These are phyloP conservation scores for Handroanthus guayacan DNA, from an alignment of 257 asterid genomes.

Conservation along the genomic window DNA sequence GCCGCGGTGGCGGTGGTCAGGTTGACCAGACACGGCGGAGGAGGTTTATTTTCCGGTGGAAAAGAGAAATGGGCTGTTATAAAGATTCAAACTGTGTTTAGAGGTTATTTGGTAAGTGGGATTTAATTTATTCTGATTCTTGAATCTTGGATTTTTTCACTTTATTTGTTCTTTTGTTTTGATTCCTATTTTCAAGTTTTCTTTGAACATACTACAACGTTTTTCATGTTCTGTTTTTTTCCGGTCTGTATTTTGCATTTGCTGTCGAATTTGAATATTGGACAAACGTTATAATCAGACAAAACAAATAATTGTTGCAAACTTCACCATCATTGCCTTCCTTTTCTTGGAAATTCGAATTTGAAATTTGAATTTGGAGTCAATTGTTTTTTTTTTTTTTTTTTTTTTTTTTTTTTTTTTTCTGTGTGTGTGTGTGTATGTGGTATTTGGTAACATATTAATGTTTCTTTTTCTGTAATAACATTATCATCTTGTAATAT, in stretches of 20 bases:
- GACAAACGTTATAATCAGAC: constrained; percentile 37
- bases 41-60: constrained; percentile 51
- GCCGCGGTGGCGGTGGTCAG: constrained; percentile 96
- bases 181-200: too few relatives aligned
- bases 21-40: constrained; percentile 78
- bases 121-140: constrained; percentile 16
- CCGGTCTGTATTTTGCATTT: neutral
- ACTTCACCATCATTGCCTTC: constrained; percentile 29
- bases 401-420: neutral
- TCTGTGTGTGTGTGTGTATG: too few relatives aligned
- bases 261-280: neutral
- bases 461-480: constrained; percentile 1
- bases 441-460: neutral
- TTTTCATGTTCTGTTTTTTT: neutral
- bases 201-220: too few relatives aligned
- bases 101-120: constrained; percentile 81
- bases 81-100: constrained; percentile 78
- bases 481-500: neutral
- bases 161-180: too few relatives aligned
- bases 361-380: constrained; percentile 41
- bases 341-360: constrained; percentile 35
- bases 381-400: neutral
- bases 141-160: neutral
- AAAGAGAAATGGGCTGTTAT: constrained; percentile 68
- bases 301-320: constrained; percentile 7